Evolutionary conservation across 805 yeast species (phyloP).

Genomic region (Yarrowia hollandica): DNA sequence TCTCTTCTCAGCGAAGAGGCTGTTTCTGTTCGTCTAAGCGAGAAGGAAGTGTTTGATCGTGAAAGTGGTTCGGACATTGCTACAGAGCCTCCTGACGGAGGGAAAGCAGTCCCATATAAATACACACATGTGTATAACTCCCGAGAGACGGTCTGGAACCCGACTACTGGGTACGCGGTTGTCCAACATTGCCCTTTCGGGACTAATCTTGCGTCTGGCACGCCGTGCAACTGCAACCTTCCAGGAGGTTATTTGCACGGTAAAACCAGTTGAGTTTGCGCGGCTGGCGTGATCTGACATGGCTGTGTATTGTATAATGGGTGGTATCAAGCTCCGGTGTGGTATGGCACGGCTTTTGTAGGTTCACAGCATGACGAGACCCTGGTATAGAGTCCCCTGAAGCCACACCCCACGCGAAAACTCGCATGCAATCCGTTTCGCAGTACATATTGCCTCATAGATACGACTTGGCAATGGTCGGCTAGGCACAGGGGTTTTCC

Average conservation of each 20-base stretch:
- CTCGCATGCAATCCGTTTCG: not conserved
- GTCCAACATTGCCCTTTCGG: constrained; percentile 5
- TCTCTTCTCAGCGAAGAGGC: constrained; percentile 2
- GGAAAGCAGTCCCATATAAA: not conserved
- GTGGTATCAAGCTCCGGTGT: not conserved
- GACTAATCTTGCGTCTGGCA: constrained; percentile 16
- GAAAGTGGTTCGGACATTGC: constrained; percentile 5
- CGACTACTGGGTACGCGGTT: not conserved
- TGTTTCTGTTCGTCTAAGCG: constrained; percentile 16
- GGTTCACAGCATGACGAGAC: too few relatives aligned
- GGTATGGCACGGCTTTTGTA: too few relatives aligned
- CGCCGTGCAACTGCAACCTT: not conserved
- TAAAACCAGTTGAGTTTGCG: not conserved
- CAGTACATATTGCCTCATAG: not conserved
- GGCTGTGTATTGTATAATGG: not conserved
- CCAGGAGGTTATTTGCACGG: constrained; percentile 1
- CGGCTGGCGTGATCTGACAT: not conserved
- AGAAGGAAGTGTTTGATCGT: not conserved
- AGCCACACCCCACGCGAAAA: too few relatives aligned
- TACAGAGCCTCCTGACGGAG: not conserved
- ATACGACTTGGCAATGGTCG: constrained; percentile 5
- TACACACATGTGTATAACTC: not conserved
- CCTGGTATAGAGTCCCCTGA: too few relatives aligned
- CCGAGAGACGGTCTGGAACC: not conserved
- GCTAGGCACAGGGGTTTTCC: not conserved